phyloP scores from a whole-genome alignment of 1,139 yeast genomes.

The Wickerhamiella pararugosa region DNA sequence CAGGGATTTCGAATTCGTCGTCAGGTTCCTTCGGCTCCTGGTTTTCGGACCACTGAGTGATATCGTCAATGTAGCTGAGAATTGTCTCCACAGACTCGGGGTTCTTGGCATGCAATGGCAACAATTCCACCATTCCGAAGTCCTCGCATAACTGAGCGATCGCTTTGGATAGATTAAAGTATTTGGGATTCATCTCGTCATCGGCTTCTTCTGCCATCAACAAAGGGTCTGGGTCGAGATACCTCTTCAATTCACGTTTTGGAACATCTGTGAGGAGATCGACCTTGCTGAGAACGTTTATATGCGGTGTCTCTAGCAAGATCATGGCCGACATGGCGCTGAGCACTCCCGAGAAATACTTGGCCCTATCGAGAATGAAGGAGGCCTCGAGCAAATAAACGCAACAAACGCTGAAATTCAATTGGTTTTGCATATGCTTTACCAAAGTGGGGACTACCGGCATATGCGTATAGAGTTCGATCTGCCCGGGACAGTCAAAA shows the following conservation, averaged over 20 bases:
- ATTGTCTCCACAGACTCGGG: conserved; percentile 72
- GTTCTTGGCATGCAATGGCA: conserved; percentile 75
- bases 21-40: conserved; percentile 96
- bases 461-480: conserved; percentile 86
- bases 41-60: conserved; percentile 92
- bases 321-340: conserved; percentile 99
- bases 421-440: conserved; percentile 59
- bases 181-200: conserved; percentile 53
- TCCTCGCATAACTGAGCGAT: conserved; percentile 80
- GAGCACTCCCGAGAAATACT: conserved; percentile 88
- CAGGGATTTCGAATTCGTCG: conserved; percentile 54
- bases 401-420: conserved; percentile 82
- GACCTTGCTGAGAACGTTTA: conserved; percentile 70
- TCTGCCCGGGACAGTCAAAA: conserved; percentile 97
- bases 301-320: conserved; percentile 82
- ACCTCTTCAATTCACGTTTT: conserved; percentile 63
- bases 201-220: conserved; percentile 40
- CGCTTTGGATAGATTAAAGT: conserved; percentile 54
- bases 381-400: conserved; percentile 88
- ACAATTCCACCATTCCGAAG: conserved; percentile 95
- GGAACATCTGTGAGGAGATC: conserved; percentile 64
- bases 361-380: conserved; percentile 74
- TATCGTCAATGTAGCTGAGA: conserved; percentile 84
- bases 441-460: conserved; percentile 86
- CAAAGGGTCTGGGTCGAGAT: conserved; percentile 82